Evolutionary conservation across 768 basidiomycete genomes (phyloP).

Genomic region (Kwoniella bestiolae): DNA sequence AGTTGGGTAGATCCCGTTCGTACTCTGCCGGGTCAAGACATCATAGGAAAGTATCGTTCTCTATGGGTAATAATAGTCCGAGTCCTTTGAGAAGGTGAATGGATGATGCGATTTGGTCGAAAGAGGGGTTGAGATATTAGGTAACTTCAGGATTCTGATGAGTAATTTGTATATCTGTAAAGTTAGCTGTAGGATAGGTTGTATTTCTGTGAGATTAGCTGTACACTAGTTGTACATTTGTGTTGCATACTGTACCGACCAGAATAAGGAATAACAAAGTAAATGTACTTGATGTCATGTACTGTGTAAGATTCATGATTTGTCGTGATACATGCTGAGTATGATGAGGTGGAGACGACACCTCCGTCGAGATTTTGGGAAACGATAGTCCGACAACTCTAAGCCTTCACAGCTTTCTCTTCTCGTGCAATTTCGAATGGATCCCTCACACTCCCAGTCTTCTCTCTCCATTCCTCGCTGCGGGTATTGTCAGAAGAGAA

Average conservation of each 20-base stretch:
- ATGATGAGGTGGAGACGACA: no score
- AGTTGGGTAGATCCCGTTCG: not conserved
- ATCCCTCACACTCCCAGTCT: conserved; percentile 43
- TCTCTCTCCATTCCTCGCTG: conserved; percentile 45
- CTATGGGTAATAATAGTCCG: not conserved
- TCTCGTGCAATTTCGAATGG: conserved; percentile 54
- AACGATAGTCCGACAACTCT: no score
- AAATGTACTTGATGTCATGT: no score
- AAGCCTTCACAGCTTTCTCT: conserved; percentile 33
- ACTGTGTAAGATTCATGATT: not conserved
- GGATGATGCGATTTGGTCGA: no score
- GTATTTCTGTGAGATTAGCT: not conserved
- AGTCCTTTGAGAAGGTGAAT: not conserved
- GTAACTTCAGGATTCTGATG: no score
- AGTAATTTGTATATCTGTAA: no score
- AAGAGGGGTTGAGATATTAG: no score
- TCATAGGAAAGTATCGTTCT: not conserved
- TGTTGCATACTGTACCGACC: no score
- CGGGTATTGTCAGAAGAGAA: not conserved
- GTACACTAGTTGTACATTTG: not conserved
- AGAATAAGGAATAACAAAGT: no score
- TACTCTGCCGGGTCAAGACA: not conserved
- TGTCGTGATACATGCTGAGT: not conserved
- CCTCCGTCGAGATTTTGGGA: no score
- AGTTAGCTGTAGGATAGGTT: not conserved